Evolutionary conservation across 805 yeast species (phyloP), one percentile per base, ranked within the genome.

Genomic region (Novakomyces olei): DNA sequence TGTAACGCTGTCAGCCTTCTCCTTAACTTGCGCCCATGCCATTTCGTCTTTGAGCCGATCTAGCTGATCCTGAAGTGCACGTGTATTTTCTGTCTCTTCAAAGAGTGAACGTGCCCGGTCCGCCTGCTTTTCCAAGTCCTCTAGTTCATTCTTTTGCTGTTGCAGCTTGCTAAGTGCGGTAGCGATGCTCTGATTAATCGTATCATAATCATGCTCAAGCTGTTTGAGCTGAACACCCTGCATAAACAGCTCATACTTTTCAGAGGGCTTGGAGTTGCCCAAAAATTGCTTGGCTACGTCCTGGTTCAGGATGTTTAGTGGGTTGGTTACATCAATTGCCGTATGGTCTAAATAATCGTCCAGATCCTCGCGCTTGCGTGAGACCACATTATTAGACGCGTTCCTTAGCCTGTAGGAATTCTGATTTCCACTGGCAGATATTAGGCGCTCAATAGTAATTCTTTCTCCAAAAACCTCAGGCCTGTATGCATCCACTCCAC

Each of bases 261-360:
- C 72, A 23, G 60, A 60, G 37, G 78, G 75, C 4, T 78, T 63
- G 4, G 88, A 69, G 20, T 72, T 67, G 1, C 92, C 75, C 39
- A 88, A 55, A 47, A 88, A 88, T 10, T 83, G 75, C 41, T 92
- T 67, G 2, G 99, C 96, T 38, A 73, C 77, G 43, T 88, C 95
- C 50, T 88, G 99, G 1, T 92, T 79, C 32, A 88, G 58, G 45
- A 88, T 77, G 2, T 92, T 77, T 66, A 88, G 68, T 4, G 95
- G 94, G 43, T 88, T 88, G 43, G 72, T 83, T 17, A 88, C 73
- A 4, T 78, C 72, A 27, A 85, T 72, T 29, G 74, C 70, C 46
- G 73, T 80, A 39, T 63, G 65, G 40, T 67, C 70, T 30, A 81
- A 53, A 2, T 88, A 72, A 4, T 63, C 65, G 40, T 69, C 79